A percentile compares a stretch with the other conserved stretches of the same genome.
Conservation (phyloP, 805 yeast genomes). For the Geotrichum ghanense region DNA sequence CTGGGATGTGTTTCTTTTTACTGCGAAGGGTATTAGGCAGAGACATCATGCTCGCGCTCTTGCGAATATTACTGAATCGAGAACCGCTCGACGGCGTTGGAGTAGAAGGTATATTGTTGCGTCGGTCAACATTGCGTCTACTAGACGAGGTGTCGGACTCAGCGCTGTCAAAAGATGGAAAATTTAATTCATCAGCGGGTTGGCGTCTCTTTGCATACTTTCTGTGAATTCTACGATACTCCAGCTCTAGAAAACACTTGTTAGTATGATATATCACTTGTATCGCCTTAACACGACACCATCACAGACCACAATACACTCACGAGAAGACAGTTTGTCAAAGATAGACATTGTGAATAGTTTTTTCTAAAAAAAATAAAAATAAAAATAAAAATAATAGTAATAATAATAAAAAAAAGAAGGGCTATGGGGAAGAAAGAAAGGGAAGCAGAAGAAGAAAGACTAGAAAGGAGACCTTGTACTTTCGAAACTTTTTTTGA, state of each 20-base stretch:
- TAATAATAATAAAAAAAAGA: no score
- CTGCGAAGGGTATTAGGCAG: not conserved
- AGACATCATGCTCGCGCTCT: not conserved
- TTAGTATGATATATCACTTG: not conserved
- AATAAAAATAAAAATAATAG: no score
- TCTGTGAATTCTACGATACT: not conserved
- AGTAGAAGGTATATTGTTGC: no score
- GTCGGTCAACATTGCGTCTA: no score
- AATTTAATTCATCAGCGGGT: not conserved
- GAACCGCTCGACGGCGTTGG: no score
- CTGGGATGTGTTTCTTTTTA: not conserved
- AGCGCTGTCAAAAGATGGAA: not conserved
- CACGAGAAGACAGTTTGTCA: not conserved
- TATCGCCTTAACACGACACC: no score
- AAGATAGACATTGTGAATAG: slow-evolving; percentile 7
- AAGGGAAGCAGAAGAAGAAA: no score
- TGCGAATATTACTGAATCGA: no score
- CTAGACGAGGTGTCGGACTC: not conserved
- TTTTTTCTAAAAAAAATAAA: no score
- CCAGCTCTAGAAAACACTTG: not conserved
- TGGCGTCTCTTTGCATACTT: not conserved
- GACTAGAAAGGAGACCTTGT: no score
- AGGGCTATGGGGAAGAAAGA: no score
- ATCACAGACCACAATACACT: not conserved
- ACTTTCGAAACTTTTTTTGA: no score